Evolutionary conservation across 192 early-diverging fungal genomes (phyloP).

Genomic region (Coemansia sp.): DNA sequence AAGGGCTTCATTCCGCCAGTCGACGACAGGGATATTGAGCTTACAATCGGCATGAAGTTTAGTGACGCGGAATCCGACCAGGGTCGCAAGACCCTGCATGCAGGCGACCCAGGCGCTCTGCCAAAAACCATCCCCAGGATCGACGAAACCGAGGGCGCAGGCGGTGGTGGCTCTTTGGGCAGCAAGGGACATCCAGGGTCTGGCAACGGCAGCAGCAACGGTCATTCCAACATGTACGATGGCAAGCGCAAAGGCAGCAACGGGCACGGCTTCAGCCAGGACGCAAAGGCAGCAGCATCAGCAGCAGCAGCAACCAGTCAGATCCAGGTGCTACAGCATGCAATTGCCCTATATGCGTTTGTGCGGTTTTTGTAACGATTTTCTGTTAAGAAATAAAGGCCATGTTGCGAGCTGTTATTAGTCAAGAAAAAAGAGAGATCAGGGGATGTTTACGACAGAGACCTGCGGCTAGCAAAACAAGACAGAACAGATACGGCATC

Average conservation of each 20-base stretch:
- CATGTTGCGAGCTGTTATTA: too few relatives aligned
- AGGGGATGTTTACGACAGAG: too few relatives aligned
- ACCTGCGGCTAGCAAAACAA: too few relatives aligned
- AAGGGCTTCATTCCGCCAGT: constrained; percentile 42
- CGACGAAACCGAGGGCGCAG: constrained; percentile 10
- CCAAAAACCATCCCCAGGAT: constrained; percentile 36
- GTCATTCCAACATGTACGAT: neutral
- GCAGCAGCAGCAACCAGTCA: constrained; percentile 5
- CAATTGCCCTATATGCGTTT: neutral
- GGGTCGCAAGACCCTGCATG: constrained; percentile 6
- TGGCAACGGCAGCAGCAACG: neutral
- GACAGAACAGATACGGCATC: too few relatives aligned
- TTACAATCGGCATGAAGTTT: constrained; percentile 55
- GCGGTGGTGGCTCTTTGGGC: neutral
- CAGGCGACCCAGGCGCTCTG: constrained; percentile 31
- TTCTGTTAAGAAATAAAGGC: too few relatives aligned
- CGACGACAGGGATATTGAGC: constrained; percentile 43
- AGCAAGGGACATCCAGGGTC: neutral
- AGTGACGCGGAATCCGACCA: constrained; percentile 14
- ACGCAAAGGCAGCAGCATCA: neutral
- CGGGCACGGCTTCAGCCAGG: neutral
- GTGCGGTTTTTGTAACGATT: neutral
- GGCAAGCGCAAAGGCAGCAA: constrained; percentile 5
- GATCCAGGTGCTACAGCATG: neutral
- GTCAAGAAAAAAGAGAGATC: too few relatives aligned